These are phyloP conservation scores for Syzygium syzygioides DNA, from an alignment of 441 rosid species.

Conservation along the genomic window DNA sequence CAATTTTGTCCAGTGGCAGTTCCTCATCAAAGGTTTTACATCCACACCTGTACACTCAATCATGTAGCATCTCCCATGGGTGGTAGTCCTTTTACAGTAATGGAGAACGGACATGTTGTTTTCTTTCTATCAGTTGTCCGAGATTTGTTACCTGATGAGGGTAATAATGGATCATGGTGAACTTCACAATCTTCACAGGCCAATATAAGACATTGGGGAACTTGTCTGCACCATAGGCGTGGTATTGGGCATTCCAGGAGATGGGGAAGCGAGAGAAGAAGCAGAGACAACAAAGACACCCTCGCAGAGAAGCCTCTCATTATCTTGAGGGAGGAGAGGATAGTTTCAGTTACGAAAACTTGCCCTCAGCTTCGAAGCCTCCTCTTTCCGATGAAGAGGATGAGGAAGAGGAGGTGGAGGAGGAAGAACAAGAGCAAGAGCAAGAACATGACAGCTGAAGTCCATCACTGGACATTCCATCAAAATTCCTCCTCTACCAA, in stretches of 20 bases:
- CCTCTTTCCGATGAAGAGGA: slow-evolving; percentile 20
- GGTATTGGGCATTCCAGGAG: neutral
- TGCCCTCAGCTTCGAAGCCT: slow-evolving; percentile 4
- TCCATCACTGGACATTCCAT: slow-evolving; percentile 40
- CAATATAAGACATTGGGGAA: neutral
- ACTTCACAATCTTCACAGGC: neutral
- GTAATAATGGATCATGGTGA: neutral
- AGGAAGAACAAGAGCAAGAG: slow-evolving; percentile 13
- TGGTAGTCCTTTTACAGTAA: neutral
- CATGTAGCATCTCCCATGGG: neutral
- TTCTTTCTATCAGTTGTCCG: neutral
- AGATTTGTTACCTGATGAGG: neutral
- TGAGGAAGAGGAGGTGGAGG: slow-evolving; percentile 21
- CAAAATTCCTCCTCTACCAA: slow-evolving; percentile 70
- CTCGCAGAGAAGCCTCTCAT: slow-evolving; percentile 33
- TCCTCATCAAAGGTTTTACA: neutral
- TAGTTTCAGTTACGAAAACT: slow-evolving; percentile 1
- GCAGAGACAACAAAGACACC: slow-evolving; percentile 39
- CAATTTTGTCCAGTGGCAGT: neutral
- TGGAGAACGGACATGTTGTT: neutral
- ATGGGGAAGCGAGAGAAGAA: slow-evolving; percentile 80
- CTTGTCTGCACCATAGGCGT: neutral
- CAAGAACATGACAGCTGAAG: slow-evolving; percentile 15
- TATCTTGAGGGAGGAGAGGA: slow-evolving; percentile 28
- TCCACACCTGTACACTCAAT: neutral